Percentiles rank a stretch among this genome's conserved stretches.
Conservation (phyloP, 345 rosid genomes). For the Populus simonii region DNA sequence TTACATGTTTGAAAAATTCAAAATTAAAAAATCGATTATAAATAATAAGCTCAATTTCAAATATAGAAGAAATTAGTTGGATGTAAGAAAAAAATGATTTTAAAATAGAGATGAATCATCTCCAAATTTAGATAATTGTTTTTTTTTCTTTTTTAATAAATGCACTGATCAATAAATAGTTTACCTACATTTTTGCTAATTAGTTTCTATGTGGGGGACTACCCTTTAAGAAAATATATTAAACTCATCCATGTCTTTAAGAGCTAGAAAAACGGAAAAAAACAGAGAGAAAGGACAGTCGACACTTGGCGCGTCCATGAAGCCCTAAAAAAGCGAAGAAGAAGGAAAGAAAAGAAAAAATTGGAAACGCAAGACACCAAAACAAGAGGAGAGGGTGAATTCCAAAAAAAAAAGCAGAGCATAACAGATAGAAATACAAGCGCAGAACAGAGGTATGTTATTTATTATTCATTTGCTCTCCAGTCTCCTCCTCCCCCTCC, state of each 20-base stretch:
- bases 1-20: background rate
- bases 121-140: no score
- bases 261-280: conserved; percentile 10
- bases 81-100: background rate
- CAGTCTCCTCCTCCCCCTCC: background rate
- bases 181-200: no score
- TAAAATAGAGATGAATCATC: no score
- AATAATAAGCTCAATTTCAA: background rate
- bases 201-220: background rate
- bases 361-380: conserved; percentile 8
- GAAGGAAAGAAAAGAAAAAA: conserved; percentile 7
- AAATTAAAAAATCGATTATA: background rate
- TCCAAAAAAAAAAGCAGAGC: background rate
- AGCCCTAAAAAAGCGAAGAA: conserved; percentile 19
- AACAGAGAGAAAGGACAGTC: background rate
- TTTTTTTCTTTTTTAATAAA: no score
- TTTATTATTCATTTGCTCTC: background rate
- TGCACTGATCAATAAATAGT: no score
- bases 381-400: background rate
- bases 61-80: background rate
- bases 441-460: background rate
- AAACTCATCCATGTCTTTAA: conserved; percentile 25
- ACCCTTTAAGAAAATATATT: background rate
- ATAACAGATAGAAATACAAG: background rate
- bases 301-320: conserved; percentile 46